Conservation (phyloP, 352 stramenopile species). For the Globisporangium solare region DNA sequence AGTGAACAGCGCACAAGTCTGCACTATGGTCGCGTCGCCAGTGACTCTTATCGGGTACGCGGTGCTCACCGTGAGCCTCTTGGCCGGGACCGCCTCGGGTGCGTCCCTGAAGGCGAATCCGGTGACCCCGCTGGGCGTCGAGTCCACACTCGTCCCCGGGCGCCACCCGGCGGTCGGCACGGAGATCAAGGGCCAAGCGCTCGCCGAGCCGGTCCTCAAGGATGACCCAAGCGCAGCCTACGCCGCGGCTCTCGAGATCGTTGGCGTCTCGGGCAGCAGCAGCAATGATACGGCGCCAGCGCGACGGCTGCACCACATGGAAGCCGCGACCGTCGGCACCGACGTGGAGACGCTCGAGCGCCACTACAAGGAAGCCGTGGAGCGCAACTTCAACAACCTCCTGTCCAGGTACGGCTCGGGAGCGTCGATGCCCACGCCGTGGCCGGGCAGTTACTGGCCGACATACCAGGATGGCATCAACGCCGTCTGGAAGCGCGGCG, state of each 20-base stretch:
- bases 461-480: conserved; percentile 62
- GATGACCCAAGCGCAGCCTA: conserved; percentile 13
- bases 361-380: conserved; percentile 23
- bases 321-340: conserved; percentile 13
- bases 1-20: too few relatives aligned
- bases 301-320: conserved; percentile 16
- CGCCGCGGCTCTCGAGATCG: not conserved
- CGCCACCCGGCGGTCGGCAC: conserved; percentile 27
- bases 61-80: not conserved
- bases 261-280: not conserved
- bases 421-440: conserved; percentile 19
- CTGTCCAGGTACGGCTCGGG: conserved; percentile 20
- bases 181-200: conserved; percentile 11
- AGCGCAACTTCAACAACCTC: conserved; percentile 22
- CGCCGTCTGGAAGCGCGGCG: conserved; percentile 20
- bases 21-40: conserved; percentile 7
- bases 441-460: conserved; percentile 54
- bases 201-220: conserved; percentile 12
- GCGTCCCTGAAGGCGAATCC: conserved; percentile 18
- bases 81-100: conserved; percentile 12
- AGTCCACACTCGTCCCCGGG: conserved; percentile 11
- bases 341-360: conserved; percentile 29
- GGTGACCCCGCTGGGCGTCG: conserved; percentile 22
- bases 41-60: conserved; percentile 2
- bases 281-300: not conserved